Conservation (phyloP, 768 basidiomycete species). For the Dacryopinax spathularia region DNA sequence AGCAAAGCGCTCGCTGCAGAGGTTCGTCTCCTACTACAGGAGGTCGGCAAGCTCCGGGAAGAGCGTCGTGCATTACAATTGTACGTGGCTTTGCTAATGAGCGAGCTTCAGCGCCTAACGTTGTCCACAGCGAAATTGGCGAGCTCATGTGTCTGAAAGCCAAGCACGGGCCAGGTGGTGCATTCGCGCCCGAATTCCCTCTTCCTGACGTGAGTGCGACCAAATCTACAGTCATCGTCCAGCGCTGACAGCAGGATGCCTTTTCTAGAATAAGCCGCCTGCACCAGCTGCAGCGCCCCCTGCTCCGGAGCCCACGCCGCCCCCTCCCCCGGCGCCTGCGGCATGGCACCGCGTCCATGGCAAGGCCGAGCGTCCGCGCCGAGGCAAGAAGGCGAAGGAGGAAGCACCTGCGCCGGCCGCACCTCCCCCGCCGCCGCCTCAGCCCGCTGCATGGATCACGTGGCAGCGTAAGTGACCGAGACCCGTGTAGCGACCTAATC, state of each 20-base stretch:
- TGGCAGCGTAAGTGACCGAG: conserved; percentile 28
- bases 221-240: conserved; percentile 6
- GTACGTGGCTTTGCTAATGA: conserved; percentile 34
- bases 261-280: neutral
- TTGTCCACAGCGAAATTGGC: conserved; percentile 51
- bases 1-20: conserved; percentile 70
- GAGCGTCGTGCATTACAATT: conserved; percentile 63
- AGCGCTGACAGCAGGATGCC: conserved; percentile 7
- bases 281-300: conserved; percentile 18
- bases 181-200: conserved; percentile 52
- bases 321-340: conserved; percentile 22
- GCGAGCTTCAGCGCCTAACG: neutral
- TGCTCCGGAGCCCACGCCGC: conserved; percentile 35
- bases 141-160: conserved; percentile 52
- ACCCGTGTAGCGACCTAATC: neutral
- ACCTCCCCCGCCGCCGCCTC: conserved; percentile 11
- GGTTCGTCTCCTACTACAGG: conserved; percentile 66
- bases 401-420: conserved; percentile 22
- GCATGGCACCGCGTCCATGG: conserved; percentile 43
- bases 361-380: conserved; percentile 45
- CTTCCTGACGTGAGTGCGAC: neutral
- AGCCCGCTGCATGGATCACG: conserved; percentile 27
- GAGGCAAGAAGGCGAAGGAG: conserved; percentile 33
- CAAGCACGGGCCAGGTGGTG: conserved; percentile 72
- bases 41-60: conserved; percentile 71